Conservation (phyloP, 176 grass and related monocot species). For the Oryza meridionalis region DNA sequence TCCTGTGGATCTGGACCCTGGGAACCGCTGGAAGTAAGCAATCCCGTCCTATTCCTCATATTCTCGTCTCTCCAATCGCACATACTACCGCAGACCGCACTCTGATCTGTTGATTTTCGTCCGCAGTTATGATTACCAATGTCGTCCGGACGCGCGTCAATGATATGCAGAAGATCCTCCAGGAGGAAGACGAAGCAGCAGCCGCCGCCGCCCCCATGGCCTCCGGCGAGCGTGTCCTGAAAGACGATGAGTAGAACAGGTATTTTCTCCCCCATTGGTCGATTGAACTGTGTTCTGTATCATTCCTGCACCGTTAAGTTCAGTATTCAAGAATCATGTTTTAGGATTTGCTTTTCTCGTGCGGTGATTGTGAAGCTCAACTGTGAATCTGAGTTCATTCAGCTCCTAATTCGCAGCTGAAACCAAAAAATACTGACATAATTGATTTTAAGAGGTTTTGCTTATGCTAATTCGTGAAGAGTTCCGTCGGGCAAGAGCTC, state of each 20-base stretch:
- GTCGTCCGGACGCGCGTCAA: slow-evolving; percentile 67
- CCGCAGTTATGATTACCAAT: slow-evolving; percentile 63
- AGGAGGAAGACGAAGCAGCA: slow-evolving; percentile 53
- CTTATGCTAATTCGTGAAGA: neutral
- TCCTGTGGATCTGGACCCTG: slow-evolving; percentile 93
- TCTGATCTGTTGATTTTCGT: slow-evolving; percentile 25
- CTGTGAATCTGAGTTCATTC: neutral
- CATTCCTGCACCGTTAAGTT: neutral
- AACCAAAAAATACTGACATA: neutral
- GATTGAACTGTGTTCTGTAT: neutral
- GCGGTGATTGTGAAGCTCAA: neutral
- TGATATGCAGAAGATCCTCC: slow-evolving; percentile 71
- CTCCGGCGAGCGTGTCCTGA: slow-evolving; percentile 52
- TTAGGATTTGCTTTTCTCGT: neutral
- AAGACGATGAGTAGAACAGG: slow-evolving; percentile 59
- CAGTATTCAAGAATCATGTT: neutral
- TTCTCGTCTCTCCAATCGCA: neutral
- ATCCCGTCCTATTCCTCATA: neutral
- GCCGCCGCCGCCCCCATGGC: neutral
- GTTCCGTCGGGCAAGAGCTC: neutral
- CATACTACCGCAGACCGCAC: neutral
- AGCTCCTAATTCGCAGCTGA: neutral
- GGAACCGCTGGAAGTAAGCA: slow-evolving; percentile 70
- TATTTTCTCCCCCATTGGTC: neutral
- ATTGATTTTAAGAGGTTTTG: neutral